phyloP scores from a whole-genome alignment of 768 basidiomycete genomes.

The Tulasnella sp. region DNA sequence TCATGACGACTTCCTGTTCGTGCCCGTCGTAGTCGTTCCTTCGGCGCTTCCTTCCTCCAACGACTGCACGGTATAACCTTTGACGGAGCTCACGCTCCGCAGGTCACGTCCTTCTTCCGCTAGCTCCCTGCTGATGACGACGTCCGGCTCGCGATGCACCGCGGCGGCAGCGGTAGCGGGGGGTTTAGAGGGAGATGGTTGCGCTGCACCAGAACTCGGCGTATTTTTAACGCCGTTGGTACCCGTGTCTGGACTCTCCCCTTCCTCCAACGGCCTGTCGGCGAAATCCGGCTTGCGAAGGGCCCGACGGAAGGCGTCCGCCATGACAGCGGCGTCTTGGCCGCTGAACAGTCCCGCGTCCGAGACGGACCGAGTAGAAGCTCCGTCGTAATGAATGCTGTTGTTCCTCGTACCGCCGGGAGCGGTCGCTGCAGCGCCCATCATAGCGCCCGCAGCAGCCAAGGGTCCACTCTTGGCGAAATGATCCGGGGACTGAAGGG shows the following conservation, averaged over 20 bases:
- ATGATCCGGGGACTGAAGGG: conserved; percentile 23
- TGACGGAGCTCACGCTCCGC: conserved; percentile 72
- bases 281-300: conserved; percentile 86
- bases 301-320: conserved; percentile 84
- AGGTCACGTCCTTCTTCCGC: conserved; percentile 90
- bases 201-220: conserved; percentile 37
- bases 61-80: conserved; percentile 61
- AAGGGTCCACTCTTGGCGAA: conserved; percentile 4
- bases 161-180: neutral
- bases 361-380: conserved; percentile 61
- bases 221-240: conserved; percentile 33
- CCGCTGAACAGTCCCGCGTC: conserved; percentile 71
- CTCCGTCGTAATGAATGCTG: conserved; percentile 50
- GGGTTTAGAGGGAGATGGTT: neutral
- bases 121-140: conserved; percentile 67
- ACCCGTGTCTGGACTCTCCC: conserved; percentile 55
- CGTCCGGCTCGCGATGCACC: conserved; percentile 32
- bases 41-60: conserved; percentile 17
- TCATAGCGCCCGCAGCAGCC: conserved; percentile 35
- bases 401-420: conserved; percentile 36
- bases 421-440: conserved; percentile 46
- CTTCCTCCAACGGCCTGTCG: conserved; percentile 64
- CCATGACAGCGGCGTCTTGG: conserved; percentile 88
- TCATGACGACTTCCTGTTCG: conserved; percentile 15
- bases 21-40: conserved; percentile 5